Percentiles rank a stretch among this genome's conserved stretches.
Evolutionary conservation across 768 basidiomycete species (phyloP).

Genomic region (Suillus subaureus): DNA sequence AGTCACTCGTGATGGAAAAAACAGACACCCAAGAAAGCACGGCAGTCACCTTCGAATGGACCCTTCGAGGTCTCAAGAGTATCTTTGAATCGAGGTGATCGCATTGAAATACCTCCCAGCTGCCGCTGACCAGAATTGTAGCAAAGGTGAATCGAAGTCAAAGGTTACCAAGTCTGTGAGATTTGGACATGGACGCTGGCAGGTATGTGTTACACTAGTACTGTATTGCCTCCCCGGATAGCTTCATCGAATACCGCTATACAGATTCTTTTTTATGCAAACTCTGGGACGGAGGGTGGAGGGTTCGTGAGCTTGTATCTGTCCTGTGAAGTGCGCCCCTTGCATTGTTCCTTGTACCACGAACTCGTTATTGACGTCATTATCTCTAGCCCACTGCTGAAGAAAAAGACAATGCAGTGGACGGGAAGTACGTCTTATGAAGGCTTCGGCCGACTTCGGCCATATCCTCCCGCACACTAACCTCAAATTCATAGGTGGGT

Average conservation of each 20-base stretch:
- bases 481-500: constrained; percentile 57
- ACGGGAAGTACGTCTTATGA: constrained; percentile 50
- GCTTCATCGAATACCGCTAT: constrained; percentile 5
- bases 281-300: constrained; percentile 67
- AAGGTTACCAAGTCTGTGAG: constrained; percentile 74
- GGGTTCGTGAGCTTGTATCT: constrained; percentile 76
- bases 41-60: constrained; percentile 76
- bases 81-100: constrained; percentile 70
- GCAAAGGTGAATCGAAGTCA: constrained; percentile 76
- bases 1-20: constrained; percentile 32
- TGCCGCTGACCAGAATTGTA: constrained; percentile 21
- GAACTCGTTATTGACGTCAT: constrained; percentile 5
- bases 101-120: background rate
- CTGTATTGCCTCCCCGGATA: constrained; percentile 14
- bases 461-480: constrained; percentile 2
- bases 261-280: constrained; percentile 83
- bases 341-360: background rate
- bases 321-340: constrained; percentile 73
- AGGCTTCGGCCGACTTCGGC: background rate
- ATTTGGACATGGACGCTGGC: constrained; percentile 80
- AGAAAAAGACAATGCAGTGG: constrained; percentile 68
- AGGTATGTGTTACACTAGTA: constrained; percentile 40
- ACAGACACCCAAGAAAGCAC: constrained; percentile 53
- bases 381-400: constrained; percentile 66
- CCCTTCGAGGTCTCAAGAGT: constrained; percentile 64